Evolutionary conservation across 2,329 filamentous ascomycete species (phyloP).

Genomic region (Cladosporium cucumerinum): DNA sequence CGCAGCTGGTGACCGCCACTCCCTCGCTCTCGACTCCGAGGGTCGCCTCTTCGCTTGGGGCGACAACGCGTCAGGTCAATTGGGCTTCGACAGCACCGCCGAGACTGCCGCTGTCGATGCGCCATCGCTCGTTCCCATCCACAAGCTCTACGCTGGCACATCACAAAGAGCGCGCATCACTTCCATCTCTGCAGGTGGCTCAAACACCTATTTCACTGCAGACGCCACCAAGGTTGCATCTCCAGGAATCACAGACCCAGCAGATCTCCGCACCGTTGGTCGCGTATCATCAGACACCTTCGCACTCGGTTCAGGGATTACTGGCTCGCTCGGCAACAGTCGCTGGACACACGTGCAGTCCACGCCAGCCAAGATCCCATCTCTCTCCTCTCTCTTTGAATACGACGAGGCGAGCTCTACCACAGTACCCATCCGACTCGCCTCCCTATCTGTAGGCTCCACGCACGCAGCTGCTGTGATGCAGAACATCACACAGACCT

Average conservation of each 20-base stretch:
- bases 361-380: constrained; percentile 74
- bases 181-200: constrained; percentile 77
- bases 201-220: constrained; percentile 82
- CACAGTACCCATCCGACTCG: constrained; percentile 73
- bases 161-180: constrained; percentile 66
- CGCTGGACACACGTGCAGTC: constrained; percentile 85
- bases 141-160: constrained; percentile 68
- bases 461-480: constrained; percentile 81
- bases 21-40: constrained; percentile 69
- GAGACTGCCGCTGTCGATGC: constrained; percentile 63
- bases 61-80: constrained; percentile 86
- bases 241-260: constrained; percentile 24
- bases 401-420: constrained; percentile 71
- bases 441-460: constrained; percentile 68
- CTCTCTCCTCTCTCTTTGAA: constrained; percentile 78
- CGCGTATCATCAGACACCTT: constrained; percentile 73
- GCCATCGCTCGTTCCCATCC: constrained; percentile 67
- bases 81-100: constrained; percentile 71
- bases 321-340: constrained; percentile 77
- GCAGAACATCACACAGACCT: constrained; percentile 67
- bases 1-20: constrained; percentile 84
- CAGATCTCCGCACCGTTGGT: constrained; percentile 45
- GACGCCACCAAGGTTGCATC: constrained; percentile 62
- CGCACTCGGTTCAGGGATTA: constrained; percentile 82
- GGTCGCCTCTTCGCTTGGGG: constrained; percentile 84